Conservation (phyloP, 148 eudicot genomes). For the Selenicereus undatus region DNA sequence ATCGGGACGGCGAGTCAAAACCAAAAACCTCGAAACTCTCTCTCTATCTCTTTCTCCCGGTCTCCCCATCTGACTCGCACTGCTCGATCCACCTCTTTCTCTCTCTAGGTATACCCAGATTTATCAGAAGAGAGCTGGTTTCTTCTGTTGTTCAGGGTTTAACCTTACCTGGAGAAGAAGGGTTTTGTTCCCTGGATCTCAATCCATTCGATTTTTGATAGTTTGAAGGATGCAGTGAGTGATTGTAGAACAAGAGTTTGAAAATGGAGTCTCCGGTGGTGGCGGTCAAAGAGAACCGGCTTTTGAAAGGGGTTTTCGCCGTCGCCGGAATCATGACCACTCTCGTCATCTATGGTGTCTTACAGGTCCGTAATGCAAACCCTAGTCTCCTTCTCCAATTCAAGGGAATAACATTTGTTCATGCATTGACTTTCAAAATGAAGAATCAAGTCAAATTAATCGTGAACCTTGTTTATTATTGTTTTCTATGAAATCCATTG, state of each 20-base stretch:
- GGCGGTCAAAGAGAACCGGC: slow-evolving; percentile 38
- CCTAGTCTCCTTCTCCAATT: too few species aligned
- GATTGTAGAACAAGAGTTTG: neutral
- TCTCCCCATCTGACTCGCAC: slow-evolving; percentile 2
- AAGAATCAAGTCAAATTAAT: too few species aligned
- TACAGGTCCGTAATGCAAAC: slow-evolving; percentile 45
- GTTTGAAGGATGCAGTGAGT: neutral
- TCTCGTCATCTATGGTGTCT: slow-evolving; percentile 72
- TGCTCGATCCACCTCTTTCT: neutral
- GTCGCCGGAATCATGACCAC: slow-evolving; percentile 79
- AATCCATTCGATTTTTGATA: neutral
- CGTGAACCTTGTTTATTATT: too few species aligned
- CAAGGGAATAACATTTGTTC: too few species aligned
- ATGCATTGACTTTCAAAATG: too few species aligned
- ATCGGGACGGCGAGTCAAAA: neutral
- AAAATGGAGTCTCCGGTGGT: slow-evolving; percentile 31
- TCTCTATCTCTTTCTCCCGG: slow-evolving; percentile 8
- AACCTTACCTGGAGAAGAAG: neutral
- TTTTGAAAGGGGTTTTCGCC: slow-evolving; percentile 54
- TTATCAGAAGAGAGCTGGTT: neutral
- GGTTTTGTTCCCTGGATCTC: slow-evolving; percentile 6
- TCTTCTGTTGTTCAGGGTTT: slow-evolving; percentile 7
- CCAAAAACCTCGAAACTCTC: neutral
- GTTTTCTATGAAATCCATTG: neutral
- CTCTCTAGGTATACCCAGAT: neutral